These are phyloP conservation scores for Aspergillus sp. DNA, from an alignment of 2,329 filamentous ascomycete species.

Conservation along the genomic window DNA sequence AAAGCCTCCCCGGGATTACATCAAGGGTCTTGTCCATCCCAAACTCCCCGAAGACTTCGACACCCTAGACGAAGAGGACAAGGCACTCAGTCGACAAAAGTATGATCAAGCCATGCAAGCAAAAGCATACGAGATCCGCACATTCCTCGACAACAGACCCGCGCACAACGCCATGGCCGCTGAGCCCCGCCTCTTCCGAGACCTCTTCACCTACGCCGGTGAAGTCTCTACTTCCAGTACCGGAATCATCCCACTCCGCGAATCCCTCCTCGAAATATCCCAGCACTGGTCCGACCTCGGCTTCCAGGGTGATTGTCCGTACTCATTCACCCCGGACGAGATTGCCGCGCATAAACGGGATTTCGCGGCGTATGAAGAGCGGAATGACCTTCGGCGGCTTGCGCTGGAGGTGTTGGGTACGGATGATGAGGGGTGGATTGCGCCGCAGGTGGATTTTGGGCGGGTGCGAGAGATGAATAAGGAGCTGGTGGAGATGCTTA, in stretches of 20 bases:
- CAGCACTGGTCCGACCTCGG: constrained; percentile 31
- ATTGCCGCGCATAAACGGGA: constrained; percentile 32
- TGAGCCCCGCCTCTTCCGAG: constrained; percentile 35
- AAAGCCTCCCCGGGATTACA: constrained; percentile 27
- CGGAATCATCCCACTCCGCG: constrained; percentile 37
- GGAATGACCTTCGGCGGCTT: constrained; percentile 31
- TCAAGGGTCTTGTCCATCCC: constrained; percentile 20
- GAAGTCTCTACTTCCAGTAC: constrained; percentile 32
- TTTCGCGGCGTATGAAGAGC: constrained; percentile 37
- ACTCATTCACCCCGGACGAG: constrained; percentile 34
- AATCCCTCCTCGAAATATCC: constrained; percentile 39
- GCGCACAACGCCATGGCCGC: constrained; percentile 28
- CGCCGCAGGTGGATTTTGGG: constrained; percentile 35
- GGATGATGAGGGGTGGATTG: constrained; percentile 43
- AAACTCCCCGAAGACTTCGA: constrained; percentile 8
- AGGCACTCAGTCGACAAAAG: constrained; percentile 22
- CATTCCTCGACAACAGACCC: constrained; percentile 26
- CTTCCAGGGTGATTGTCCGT: constrained; percentile 34
- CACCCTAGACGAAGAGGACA: constrained; percentile 4
- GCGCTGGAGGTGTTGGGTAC: constrained; percentile 35
- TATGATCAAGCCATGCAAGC: constrained; percentile 25
- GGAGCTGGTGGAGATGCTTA: constrained; percentile 29
- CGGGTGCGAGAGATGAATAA: constrained; percentile 31
- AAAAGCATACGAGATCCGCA: constrained; percentile 38
- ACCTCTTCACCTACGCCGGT: constrained; percentile 39